Evolutionary conservation across 2,329 filamentous ascomycete genomes (phyloP).

Genomic region (Xenosphaeropsis pyriputrescens): DNA sequence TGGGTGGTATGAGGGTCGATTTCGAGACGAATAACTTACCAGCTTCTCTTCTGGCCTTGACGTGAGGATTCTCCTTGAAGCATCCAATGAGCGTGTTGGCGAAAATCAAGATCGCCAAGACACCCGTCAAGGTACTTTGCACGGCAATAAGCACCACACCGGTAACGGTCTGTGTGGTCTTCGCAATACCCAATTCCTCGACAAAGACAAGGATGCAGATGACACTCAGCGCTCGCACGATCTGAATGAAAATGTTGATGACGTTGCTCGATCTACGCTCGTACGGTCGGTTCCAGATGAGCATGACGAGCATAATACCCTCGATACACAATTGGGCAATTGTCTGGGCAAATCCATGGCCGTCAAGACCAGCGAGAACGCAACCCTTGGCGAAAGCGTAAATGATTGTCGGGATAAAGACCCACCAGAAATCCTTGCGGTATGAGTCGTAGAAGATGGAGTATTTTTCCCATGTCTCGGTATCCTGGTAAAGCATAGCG

Average conservation of each 20-base stretch:
- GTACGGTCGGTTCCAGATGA: constrained; percentile 78
- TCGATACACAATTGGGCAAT: constrained; percentile 72
- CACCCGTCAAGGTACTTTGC: constrained; percentile 68
- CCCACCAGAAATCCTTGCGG: constrained; percentile 91
- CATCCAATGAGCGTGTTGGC: constrained; percentile 79
- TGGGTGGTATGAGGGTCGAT: constrained; percentile 3
- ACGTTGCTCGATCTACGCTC: constrained; percentile 77
- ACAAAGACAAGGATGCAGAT: constrained; percentile 86
- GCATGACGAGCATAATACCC: constrained; percentile 55
- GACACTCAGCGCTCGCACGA: constrained; percentile 78
- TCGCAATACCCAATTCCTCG: constrained; percentile 74
- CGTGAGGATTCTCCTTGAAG: constrained; percentile 80
- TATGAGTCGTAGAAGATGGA: constrained; percentile 95
- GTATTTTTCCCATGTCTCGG: constrained; percentile 87
- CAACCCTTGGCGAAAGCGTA: constrained; percentile 87
- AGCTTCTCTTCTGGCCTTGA: constrained; percentile 74
- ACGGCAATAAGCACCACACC: constrained; percentile 89
- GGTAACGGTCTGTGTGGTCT: constrained; percentile 88
- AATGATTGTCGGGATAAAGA: constrained; percentile 77
- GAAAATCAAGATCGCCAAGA: constrained; percentile 74
- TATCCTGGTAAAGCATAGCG: constrained; percentile 68
- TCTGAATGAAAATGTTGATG: constrained; percentile 86
- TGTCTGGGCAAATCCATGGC: constrained; percentile 71
- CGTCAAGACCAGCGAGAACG: constrained; percentile 72
- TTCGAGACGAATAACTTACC: constrained; percentile 42